Evolutionary conservation across 441 rosid species (phyloP).

Genomic region (Eutrema salsugineum): DNA sequence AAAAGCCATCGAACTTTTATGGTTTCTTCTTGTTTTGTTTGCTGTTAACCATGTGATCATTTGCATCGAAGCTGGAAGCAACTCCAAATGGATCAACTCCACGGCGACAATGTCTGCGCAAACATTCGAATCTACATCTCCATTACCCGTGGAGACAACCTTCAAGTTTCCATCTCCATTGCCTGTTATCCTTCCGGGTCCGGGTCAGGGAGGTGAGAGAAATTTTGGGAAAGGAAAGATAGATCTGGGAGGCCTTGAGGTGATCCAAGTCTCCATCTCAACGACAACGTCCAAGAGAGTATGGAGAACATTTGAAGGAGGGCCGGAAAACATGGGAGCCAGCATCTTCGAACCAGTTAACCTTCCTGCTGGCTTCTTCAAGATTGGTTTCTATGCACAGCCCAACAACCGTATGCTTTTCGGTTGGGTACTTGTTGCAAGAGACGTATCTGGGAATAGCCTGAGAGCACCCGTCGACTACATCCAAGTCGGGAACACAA

Average conservation of each 20-base stretch:
- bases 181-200: conserved; percentile 51
- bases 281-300: conserved; percentile 44
- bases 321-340: conserved; percentile 55
- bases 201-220: conserved; percentile 33
- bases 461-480: conserved; percentile 59
- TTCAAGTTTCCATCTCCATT: conserved; percentile 65
- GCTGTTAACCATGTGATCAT: conserved; percentile 14
- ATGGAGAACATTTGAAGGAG: conserved; percentile 71
- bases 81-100: neutral
- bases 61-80: conserved; percentile 2
- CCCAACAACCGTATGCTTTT: conserved; percentile 54
- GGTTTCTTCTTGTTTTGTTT: neutral
- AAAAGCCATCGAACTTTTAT: conserved; percentile 3
- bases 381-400: conserved; percentile 67
- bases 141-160: conserved; percentile 41
- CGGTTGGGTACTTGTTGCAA: conserved; percentile 50
- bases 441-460: conserved; percentile 22
- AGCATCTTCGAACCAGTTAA: conserved; percentile 65
- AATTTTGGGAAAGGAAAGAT: conserved; percentile 64
- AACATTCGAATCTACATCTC: neutral
- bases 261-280: conserved; percentile 41
- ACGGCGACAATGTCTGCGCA: neutral
- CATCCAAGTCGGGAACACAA: conserved; percentile 57
- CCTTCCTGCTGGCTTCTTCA: conserved; percentile 44
- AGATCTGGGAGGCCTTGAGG: conserved; percentile 75